These are phyloP conservation scores for Colletotrichum magnum DNA, from an alignment of 2,329 filamentous ascomycete species.

Conservation along the genomic window DNA sequence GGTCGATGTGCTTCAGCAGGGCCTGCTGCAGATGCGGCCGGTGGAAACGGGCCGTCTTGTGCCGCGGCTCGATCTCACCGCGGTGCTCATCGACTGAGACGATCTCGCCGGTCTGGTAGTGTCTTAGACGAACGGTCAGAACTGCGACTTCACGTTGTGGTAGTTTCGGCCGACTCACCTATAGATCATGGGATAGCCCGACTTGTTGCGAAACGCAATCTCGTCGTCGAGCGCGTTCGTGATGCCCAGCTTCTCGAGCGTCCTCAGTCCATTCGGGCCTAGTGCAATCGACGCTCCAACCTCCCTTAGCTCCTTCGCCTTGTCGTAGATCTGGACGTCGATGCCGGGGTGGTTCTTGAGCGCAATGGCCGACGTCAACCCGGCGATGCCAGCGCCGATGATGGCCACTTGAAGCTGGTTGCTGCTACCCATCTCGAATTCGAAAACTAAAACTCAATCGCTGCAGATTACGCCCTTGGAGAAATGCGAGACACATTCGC, in stretches of 20 bases:
- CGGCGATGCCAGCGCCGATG: conserved; percentile 65
- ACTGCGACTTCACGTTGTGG: neutral
- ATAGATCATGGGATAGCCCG: conserved; percentile 61
- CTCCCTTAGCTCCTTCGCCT: conserved; percentile 60
- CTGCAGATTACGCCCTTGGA: neutral
- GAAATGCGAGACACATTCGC: neutral
- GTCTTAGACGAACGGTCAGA: conserved; percentile 44
- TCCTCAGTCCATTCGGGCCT: conserved; percentile 67
- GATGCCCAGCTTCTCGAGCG: conserved; percentile 65
- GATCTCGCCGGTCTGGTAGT: conserved; percentile 60
- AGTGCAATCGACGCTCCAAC: conserved; percentile 64
- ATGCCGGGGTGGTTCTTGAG: conserved; percentile 57
- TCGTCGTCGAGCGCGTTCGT: conserved; percentile 58
- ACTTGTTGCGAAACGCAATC: conserved; percentile 57
- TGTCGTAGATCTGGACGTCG: conserved; percentile 65
- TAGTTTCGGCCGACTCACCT: conserved; percentile 46
- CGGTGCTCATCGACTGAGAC: conserved; percentile 59
- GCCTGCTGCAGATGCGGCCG: conserved; percentile 65
- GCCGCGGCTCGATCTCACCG: conserved; percentile 52
- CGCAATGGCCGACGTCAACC: conserved; percentile 62
- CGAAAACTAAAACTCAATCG: neutral
- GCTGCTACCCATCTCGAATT: conserved; percentile 4
- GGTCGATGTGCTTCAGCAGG: conserved; percentile 60
- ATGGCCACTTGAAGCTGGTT: conserved; percentile 58
- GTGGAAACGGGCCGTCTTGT: conserved; percentile 61